Evolutionary conservation across 306 rosid genomes (phyloP).

Genomic region (Castanospermum australe): DNA sequence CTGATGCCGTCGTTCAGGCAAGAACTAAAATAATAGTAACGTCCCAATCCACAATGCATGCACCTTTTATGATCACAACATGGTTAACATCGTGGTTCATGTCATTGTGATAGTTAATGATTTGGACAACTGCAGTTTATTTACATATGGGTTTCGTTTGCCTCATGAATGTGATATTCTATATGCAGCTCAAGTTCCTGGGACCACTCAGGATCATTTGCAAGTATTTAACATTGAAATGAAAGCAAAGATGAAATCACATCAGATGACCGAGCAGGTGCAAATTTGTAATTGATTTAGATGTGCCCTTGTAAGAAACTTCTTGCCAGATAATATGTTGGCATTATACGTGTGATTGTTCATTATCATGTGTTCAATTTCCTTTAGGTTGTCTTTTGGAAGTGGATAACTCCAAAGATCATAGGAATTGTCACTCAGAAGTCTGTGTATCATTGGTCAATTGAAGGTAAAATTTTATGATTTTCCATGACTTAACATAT

Average conservation of each 20-base stretch:
- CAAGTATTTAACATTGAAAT: constrained; percentile 61
- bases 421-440: constrained; percentile 54
- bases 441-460: constrained; percentile 62
- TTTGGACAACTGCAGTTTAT: background rate
- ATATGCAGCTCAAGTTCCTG: constrained; percentile 58
- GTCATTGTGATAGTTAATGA: background rate
- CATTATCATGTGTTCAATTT: background rate
- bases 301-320: background rate
- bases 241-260: constrained; percentile 54
- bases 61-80: background rate
- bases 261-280: constrained; percentile 75
- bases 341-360: background rate
- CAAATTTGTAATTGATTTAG: background rate
- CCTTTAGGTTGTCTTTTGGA: constrained; percentile 58
- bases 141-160: background rate
- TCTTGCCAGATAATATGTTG: background rate
- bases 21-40: background rate
- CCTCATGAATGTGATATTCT: constrained; percentile 4
- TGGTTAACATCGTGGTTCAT: background rate
- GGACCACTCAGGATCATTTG: constrained; percentile 61
- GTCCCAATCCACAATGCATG: constrained; percentile 5
- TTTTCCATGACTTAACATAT: background rate
- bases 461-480: constrained; percentile 43
- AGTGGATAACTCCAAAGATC: constrained; percentile 57
- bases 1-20: background rate